phyloP scores from a whole-genome alignment of 169 alveolate species.

The Pseudocohnilembus persalinus region DNA sequence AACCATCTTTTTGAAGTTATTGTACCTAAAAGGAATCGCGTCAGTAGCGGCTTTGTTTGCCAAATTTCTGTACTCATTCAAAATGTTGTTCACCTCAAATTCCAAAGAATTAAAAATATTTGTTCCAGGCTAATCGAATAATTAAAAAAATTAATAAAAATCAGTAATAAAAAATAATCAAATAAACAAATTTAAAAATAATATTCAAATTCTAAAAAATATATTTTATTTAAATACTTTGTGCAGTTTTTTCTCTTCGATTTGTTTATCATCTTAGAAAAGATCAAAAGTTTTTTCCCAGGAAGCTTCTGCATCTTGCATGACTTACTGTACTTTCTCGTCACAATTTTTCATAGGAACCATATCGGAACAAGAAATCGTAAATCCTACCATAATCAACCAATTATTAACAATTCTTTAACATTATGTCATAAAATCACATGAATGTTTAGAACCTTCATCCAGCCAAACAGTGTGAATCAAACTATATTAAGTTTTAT shows the following conservation, averaged over 20 bases:
- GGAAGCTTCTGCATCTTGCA: slow-evolving; percentile 26
- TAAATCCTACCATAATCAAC: slow-evolving; percentile 96
- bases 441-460: slow-evolving; percentile 96
- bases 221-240: too few relatives aligned
- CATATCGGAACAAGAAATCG: slow-evolving; percentile 99
- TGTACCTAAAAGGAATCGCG: slow-evolving; percentile 27
- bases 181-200: too few relatives aligned
- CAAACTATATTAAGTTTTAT: slow-evolving; percentile 40
- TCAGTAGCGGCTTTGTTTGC: slow-evolving; percentile 31
- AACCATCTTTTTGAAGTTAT: slow-evolving; percentile 55
- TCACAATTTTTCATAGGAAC: slow-evolving; percentile 88
- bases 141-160: too few relatives aligned
- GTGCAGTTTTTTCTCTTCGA: slow-evolving; percentile 28
- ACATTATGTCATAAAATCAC: slow-evolving; percentile 94
- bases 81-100: slow-evolving; percentile 29
- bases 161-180: too few relatives aligned
- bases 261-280: slow-evolving; percentile 37
- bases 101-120: slow-evolving; percentile 48
- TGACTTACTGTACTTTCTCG: slow-evolving; percentile 29
- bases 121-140: too few relatives aligned
- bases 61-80: slow-evolving; percentile 39
- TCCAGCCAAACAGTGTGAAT: slow-evolving; percentile 98
- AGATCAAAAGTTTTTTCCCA: slow-evolving; percentile 4
- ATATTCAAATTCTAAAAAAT: too few relatives aligned
- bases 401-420: slow-evolving; percentile 97